Conservation (phyloP, 352 stramenopile genomes). For the Pythium monospermum region DNA sequence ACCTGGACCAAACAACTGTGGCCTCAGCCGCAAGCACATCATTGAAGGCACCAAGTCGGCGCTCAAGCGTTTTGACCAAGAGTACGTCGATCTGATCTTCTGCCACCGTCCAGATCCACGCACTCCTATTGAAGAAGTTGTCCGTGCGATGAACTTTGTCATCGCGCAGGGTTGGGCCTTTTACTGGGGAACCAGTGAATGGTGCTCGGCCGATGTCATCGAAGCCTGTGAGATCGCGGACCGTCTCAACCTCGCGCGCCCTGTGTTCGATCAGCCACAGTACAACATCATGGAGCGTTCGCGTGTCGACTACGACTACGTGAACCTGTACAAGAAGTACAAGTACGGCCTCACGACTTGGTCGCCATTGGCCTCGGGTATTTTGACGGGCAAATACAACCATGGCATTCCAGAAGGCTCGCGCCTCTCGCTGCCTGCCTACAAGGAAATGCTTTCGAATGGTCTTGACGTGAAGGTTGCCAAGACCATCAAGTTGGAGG, state of each 20-base stretch:
- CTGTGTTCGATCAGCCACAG: constrained; percentile 53
- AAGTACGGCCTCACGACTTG: constrained; percentile 64
- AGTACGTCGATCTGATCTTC: constrained; percentile 69
- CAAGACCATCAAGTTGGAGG: constrained; percentile 40
- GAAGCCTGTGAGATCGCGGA: constrained; percentile 52
- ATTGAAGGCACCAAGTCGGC: constrained; percentile 52
- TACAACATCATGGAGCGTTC: constrained; percentile 69
- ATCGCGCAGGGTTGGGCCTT: constrained; percentile 23
- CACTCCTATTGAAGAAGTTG: constrained; percentile 63
- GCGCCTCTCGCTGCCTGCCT: constrained; percentile 43
- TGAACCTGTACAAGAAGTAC: constrained; percentile 72
- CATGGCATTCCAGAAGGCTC: constrained; percentile 43
- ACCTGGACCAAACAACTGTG: constrained; percentile 30
- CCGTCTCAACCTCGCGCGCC: constrained; percentile 26
- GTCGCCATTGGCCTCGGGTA: constrained; percentile 53
- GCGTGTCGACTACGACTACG: constrained; percentile 51
- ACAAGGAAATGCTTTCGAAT: constrained; percentile 48
- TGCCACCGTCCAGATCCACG: constrained; percentile 56
- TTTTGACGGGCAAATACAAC: constrained; percentile 69
- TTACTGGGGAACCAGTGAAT: constrained; percentile 65
- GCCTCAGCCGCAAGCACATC: constrained; percentile 51
- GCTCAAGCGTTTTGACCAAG: constrained; percentile 47
- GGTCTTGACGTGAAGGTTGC: constrained; percentile 45
- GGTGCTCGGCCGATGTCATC: constrained; percentile 62
- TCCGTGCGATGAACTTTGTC: constrained; percentile 29